These are phyloP conservation scores for Fusarium heterosporum DNA, from an alignment of 2,329 filamentous ascomycete genomes.

Conservation along the genomic window DNA sequence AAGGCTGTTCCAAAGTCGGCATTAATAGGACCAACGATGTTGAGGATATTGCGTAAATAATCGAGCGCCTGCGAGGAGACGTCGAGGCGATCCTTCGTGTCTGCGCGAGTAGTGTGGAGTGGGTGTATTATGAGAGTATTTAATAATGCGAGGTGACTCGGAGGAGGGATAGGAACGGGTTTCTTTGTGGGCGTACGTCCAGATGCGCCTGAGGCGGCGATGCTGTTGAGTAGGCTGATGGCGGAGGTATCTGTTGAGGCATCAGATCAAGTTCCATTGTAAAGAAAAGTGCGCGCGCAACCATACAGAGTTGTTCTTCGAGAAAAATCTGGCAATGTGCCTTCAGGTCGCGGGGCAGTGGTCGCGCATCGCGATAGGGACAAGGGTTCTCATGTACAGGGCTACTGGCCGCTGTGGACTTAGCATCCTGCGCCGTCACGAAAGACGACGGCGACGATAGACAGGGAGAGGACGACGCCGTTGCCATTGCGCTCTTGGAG, in stretches of 20 bases:
- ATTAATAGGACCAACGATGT: slow-evolving; percentile 75
- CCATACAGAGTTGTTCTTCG: slow-evolving; percentile 77
- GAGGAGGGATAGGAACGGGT: slow-evolving; percentile 73
- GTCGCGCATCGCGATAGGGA: slow-evolving; percentile 65
- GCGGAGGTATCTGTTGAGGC: slow-evolving; percentile 54
- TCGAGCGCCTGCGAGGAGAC: slow-evolving; percentile 74
- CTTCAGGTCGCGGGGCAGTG: slow-evolving; percentile 72
- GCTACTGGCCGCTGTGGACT: slow-evolving; percentile 54
- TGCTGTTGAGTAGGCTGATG: slow-evolving; percentile 72
- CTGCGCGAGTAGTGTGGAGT: slow-evolving; percentile 77
- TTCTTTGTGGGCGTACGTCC: slow-evolving; percentile 45
- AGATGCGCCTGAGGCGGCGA: slow-evolving; percentile 66
- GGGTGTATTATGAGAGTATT: slow-evolving; percentile 87
- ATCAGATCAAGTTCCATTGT: slow-evolving; percentile 3
- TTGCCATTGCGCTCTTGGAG: slow-evolving; percentile 38
- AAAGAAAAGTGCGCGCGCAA: neutral
- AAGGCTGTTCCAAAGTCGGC: slow-evolving; percentile 80
- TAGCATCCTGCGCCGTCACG: slow-evolving; percentile 51
- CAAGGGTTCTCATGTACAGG: slow-evolving; percentile 47
- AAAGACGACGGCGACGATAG: slow-evolving; percentile 52
- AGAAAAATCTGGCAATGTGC: slow-evolving; percentile 77
- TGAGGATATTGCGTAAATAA: slow-evolving; percentile 76
- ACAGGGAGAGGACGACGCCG: slow-evolving; percentile 37
- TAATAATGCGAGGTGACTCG: slow-evolving; percentile 80
- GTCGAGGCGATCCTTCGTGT: slow-evolving; percentile 68